Conservation (phyloP, 2,329 filamentous ascomycete genomes). For the Colletotrichum tropicicola region DNA sequence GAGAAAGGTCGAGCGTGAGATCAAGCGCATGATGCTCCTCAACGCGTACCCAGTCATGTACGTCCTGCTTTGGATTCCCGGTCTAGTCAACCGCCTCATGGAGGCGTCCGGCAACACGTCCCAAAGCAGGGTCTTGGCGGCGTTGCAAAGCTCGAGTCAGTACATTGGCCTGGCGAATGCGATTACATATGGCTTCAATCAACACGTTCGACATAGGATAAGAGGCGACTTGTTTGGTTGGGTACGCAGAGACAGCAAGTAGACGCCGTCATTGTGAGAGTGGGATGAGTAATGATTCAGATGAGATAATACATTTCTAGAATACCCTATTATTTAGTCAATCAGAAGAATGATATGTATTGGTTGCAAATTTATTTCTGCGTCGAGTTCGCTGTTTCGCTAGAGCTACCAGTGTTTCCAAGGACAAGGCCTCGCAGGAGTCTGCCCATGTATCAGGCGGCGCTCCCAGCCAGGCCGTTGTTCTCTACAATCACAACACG, state of each 20-base stretch:
- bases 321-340: constrained; percentile 25
- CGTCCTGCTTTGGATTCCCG: constrained; percentile 48
- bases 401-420: neutral
- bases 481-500: too few species aligned
- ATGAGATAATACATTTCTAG: constrained; percentile 21
- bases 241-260: neutral
- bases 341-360: neutral
- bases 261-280: neutral
- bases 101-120: constrained; percentile 36
- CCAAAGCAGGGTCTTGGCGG: constrained; percentile 32
- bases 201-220: constrained; percentile 35
- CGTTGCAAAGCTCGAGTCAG: constrained; percentile 46
- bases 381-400: neutral
- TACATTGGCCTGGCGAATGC: constrained; percentile 48
- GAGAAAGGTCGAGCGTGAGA: constrained; percentile 34
- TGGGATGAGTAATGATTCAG: constrained; percentile 19
- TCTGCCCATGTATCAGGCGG: too few species aligned
- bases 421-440: neutral
- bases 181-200: constrained; percentile 48
- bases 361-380: neutral
- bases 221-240: constrained; percentile 22
- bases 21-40: constrained; percentile 44
- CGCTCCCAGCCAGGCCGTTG: too few species aligned
- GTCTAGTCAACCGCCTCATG: constrained; percentile 43
- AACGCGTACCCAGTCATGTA: constrained; percentile 48